phyloP scores from a whole-genome alignment of 805 yeast genomes.

The Hanseniaspora mollemarum region DNA sequence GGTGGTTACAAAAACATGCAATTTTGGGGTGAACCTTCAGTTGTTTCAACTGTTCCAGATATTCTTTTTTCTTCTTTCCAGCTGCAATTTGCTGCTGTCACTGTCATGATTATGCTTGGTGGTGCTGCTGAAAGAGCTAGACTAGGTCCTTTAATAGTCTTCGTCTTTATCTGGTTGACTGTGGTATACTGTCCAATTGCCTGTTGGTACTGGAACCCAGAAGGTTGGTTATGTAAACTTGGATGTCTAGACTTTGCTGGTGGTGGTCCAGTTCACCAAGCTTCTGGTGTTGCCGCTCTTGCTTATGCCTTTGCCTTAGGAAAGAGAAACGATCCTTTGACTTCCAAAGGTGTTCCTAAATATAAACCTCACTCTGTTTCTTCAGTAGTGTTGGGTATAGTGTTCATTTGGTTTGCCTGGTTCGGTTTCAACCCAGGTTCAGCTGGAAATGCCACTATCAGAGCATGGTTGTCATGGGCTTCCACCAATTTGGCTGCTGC shows the following conservation, averaged over 20 bases:
- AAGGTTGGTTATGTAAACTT: conserved; percentile 75
- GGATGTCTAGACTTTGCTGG: conserved; percentile 96
- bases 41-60: conserved; percentile 66
- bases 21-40: conserved; percentile 54
- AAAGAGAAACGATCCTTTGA: conserved; percentile 69
- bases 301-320: conserved; percentile 89
- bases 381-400: conserved; percentile 82
- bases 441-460: conserved; percentile 81
- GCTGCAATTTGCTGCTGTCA: conserved; percentile 91
- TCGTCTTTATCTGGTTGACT: conserved; percentile 86
- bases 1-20: conserved; percentile 72
- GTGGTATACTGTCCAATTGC: conserved; percentile 94
- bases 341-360: conserved; percentile 62
- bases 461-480: conserved; percentile 88
- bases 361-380: conserved; percentile 91
- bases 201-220: conserved; percentile 93
- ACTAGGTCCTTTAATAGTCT: conserved; percentile 91
- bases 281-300: conserved; percentile 88
- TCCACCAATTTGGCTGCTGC: conserved; percentile 93
- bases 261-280: conserved; percentile 95
- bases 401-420: conserved; percentile 97
- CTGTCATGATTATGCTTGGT: conserved; percentile 90
- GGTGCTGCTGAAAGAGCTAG: conserved; percentile 98
- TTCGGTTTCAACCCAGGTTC: conserved; percentile 98
- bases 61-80: conserved; percentile 82